phyloP scores from a whole-genome alignment of 176 grass and related monocot genomes.

The Oryza meyeriana region DNA sequence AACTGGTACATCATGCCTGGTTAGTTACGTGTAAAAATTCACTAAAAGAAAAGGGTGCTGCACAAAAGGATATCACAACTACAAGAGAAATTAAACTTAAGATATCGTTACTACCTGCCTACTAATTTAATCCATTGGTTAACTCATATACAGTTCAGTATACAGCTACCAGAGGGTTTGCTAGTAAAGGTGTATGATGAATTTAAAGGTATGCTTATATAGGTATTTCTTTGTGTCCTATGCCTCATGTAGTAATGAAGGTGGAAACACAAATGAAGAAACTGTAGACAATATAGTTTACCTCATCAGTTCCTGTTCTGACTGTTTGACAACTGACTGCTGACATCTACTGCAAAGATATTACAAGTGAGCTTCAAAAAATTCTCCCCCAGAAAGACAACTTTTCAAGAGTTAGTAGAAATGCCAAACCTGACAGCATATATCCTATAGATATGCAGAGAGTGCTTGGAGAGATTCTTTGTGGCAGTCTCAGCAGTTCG shows the following conservation, averaged over 20 bases:
- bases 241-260: background rate
- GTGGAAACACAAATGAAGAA: background rate
- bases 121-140: background rate
- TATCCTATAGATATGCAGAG: constrained; percentile 79
- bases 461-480: constrained; percentile 52
- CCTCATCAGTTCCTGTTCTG: constrained; percentile 78
- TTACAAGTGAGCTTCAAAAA: background rate
- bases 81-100: background rate
- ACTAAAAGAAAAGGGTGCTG: background rate
- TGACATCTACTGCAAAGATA: constrained; percentile 26
- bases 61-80: background rate
- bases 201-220: background rate
- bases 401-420: background rate
- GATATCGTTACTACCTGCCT: background rate
- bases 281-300: constrained; percentile 14
- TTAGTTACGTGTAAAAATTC: constrained; percentile 19
- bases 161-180: background rate
- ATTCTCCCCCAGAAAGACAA: background rate
- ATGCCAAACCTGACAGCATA: constrained; percentile 54
- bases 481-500: constrained; percentile 42
- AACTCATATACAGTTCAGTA: background rate
- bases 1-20: constrained; percentile 41
- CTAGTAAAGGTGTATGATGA: background rate
- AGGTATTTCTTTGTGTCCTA: background rate
- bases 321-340: constrained; percentile 25